These are phyloP conservation scores for Plasmodium gaboni DNA, from an alignment of 169 alveolate genomes.

Conservation along the genomic window DNA sequence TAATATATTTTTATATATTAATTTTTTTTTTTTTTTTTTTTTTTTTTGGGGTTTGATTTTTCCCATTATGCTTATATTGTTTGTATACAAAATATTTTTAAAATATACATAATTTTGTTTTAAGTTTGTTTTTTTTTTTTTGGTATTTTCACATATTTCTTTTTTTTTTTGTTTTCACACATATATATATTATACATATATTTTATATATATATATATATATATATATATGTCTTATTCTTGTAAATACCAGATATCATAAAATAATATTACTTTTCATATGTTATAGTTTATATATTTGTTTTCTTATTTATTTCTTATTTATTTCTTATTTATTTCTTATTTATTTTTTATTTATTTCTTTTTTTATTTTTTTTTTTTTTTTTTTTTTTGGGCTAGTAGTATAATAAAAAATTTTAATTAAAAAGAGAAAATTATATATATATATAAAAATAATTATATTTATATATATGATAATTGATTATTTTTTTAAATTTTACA, in stretches of 20 bases:
- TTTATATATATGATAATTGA: too few species aligned
- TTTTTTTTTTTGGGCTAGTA: not conserved
- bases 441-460: too few species aligned
- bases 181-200: not conserved
- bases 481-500: too few species aligned
- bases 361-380: not conserved
- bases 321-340: too few species aligned
- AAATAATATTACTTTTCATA: too few species aligned
- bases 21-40: conserved; percentile 1
- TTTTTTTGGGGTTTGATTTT: not conserved
- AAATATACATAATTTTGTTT: not conserved
- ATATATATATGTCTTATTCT: not conserved
- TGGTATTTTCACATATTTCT: not conserved
- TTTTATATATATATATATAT: not conserved
- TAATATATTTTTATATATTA: not conserved
- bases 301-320: too few species aligned
- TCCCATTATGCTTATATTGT: not conserved
- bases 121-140: not conserved
- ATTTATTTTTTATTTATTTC: too few species aligned
- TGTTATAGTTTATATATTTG: too few species aligned
- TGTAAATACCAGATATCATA: too few species aligned
- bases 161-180: not conserved
- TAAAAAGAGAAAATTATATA: too few species aligned
- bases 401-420: too few species aligned
- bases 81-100: not conserved